Percentiles rank a stretch among this genome's conserved stretches.
Conservation (phyloP, 495 filamentous ascomycete genomes). For the Podospora pseudocomata region DNA sequence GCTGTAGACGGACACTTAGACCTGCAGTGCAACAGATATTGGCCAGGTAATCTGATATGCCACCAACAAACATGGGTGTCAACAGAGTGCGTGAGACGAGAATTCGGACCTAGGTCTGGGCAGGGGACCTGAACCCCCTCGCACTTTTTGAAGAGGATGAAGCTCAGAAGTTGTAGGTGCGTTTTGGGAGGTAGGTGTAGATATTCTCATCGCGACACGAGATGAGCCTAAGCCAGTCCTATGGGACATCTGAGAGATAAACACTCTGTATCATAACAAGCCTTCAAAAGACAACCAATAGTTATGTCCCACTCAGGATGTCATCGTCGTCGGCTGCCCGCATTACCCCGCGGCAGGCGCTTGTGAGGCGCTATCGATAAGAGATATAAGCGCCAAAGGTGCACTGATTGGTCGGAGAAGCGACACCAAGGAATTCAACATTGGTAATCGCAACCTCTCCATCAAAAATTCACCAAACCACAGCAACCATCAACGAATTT, state of each 20-base stretch:
- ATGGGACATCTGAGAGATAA: not conserved
- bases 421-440: slow-evolving; percentile 9
- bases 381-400: slow-evolving; percentile 14
- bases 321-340: not conserved
- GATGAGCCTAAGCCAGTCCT: too few species aligned
- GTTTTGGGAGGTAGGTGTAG: not conserved
- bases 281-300: not conserved
- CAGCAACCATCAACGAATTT: not conserved
- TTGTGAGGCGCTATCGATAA: slow-evolving; percentile 17
- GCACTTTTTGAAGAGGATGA: not conserved
- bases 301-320: not conserved
- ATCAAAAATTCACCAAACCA: slow-evolving; percentile 13
- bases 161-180: not conserved
- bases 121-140: not conserved
- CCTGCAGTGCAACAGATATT: not conserved
- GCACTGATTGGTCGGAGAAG: slow-evolving; percentile 24
- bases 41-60: not conserved
- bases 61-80: not conserved
- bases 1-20: not conserved
- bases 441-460: slow-evolving; percentile 13
- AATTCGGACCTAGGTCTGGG: not conserved
- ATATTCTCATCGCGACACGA: not conserved
- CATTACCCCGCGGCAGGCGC: not conserved
- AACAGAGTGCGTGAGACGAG: not conserved
- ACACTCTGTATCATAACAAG: not conserved